A percentile compares a stretch with the other conserved stretches of the same genome.
These are phyloP conservation scores for Petunia secreta DNA, from an alignment of 257 asterid genomes.

Conservation along the genomic window DNA sequence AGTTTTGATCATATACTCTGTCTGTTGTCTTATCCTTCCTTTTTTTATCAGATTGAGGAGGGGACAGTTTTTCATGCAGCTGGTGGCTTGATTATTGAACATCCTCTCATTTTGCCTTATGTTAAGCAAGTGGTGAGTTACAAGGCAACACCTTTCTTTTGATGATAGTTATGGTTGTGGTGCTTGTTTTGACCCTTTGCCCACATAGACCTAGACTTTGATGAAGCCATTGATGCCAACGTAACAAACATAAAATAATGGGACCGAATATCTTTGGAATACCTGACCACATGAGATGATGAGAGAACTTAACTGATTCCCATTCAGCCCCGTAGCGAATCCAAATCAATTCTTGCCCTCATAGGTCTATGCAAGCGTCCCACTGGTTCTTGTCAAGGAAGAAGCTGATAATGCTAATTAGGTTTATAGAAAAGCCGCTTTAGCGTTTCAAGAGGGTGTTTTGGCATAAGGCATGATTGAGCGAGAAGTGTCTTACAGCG, in stretches of 20 bases:
- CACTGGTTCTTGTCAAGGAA: slow-evolving; percentile 8
- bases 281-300: not conserved
- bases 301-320: not conserved
- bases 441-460: not conserved
- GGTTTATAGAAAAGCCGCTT: not conserved
- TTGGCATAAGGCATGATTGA: not conserved
- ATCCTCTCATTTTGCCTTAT: slow-evolving; percentile 76
- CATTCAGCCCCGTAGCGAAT: not conserved
- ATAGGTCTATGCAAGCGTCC: not conserved
- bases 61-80: slow-evolving; percentile 85
- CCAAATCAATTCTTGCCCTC: not conserved
- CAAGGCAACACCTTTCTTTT: slow-evolving; percentile 5
- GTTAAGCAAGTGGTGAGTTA: slow-evolving; percentile 80
- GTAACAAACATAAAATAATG: not conserved
- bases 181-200: not conserved
- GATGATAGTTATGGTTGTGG: not conserved
- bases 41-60: slow-evolving; percentile 68
- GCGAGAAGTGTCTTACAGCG: not conserved
- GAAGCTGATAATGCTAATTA: slow-evolving; percentile 6
- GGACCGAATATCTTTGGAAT: not conserved
- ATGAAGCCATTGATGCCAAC: slow-evolving; percentile 7
- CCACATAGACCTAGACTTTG: slow-evolving; percentile 2
- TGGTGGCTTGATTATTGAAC: slow-evolving; percentile 91
- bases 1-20: not conserved
- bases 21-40: not conserved